phyloP scores from a whole-genome alignment of 148 eudicot genomes.

The Pharnaceum exiguum region DNA sequence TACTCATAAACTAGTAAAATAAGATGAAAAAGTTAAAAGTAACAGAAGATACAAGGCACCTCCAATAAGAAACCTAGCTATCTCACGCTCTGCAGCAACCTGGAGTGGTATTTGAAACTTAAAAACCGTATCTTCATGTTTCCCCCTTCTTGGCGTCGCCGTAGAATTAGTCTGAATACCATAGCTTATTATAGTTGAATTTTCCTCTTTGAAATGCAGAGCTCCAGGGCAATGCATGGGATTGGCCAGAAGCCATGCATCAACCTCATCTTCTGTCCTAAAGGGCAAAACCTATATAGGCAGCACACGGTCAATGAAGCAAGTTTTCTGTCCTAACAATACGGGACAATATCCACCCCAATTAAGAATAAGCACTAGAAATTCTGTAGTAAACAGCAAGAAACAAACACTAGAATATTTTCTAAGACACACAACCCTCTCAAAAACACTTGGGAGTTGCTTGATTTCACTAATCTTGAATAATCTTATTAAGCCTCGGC shows the following conservation, averaged over 20 bases:
- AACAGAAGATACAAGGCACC: conserved; percentile 34
- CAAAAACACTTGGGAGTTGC: too few species aligned
- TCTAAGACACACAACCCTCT: too few species aligned
- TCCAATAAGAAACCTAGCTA: conserved; percentile 65
- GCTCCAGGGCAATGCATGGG: conserved; percentile 86
- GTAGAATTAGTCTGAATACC: conserved; percentile 96
- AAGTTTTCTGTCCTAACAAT: background rate
- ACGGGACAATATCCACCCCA: too few species aligned
- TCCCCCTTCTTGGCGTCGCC: conserved; percentile 45
- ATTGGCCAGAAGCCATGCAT: conserved; percentile 74
- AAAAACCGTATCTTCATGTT: conserved; percentile 77
- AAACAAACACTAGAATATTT: too few species aligned
- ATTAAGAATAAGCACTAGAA: too few species aligned
- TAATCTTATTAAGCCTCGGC: too few species aligned
- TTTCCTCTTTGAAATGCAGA: conserved; percentile 63
- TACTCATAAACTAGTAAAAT: background rate
- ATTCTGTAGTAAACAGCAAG: too few species aligned
- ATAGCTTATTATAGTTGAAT: conserved; percentile 65
- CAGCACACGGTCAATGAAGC: background rate
- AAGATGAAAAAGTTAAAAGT: background rate
- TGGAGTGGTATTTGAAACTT: conserved; percentile 94
- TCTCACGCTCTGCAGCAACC: conserved; percentile 95
- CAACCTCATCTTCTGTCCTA: conserved; percentile 55
- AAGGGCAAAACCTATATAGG: conserved; percentile 63
- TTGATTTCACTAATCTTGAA: too few species aligned